Percentiles rank a stretch among this genome's conserved stretches.
Conservation (phyloP, 2,329 filamentous ascomycete genomes). For the Colletotrichum acutatum region DNA sequence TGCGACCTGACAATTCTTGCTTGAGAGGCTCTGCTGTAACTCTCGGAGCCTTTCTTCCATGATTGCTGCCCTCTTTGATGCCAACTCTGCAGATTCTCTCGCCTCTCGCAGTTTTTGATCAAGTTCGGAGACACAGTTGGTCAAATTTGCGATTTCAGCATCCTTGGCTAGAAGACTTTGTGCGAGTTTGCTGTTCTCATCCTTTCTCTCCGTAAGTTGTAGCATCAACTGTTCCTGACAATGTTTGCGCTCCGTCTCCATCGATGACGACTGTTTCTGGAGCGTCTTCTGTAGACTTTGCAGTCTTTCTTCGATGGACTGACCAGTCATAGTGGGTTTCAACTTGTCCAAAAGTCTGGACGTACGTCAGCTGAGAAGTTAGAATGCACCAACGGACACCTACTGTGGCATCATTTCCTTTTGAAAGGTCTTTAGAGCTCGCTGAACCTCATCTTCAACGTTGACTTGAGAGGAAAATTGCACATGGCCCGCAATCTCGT, state of each 20-base stretch:
- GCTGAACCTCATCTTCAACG: not conserved
- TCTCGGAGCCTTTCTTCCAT: not conserved
- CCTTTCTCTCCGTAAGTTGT: conserved; percentile 27
- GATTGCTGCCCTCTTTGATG: not conserved
- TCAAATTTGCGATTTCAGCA: not conserved
- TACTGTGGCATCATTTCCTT: conserved; percentile 1
- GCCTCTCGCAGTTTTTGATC: not conserved
- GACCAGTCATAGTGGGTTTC: not conserved
- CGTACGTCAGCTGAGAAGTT: not conserved
- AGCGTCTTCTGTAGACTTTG: conserved; percentile 12
- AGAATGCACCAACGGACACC: not conserved
- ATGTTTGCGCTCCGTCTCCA: not conserved
- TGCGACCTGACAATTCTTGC: not conserved
- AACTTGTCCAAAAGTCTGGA: not conserved
- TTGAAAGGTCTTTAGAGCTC: not conserved
- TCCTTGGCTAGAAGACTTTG: conserved; percentile 11
- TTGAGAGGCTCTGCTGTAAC: not conserved
- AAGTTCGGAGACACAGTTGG: conserved; percentile 1
- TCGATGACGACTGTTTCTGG: not conserved
- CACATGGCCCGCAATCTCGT: not conserved
- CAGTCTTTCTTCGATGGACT: conserved; percentile 4
- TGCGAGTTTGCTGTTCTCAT: conserved; percentile 9
- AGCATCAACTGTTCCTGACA: conserved; percentile 2
- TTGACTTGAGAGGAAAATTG: not conserved
- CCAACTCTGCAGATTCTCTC: not conserved